Base-by-base conservation (phyloP, 1,284 basidiomycete species). In the Moniliella sp. region DNA sequence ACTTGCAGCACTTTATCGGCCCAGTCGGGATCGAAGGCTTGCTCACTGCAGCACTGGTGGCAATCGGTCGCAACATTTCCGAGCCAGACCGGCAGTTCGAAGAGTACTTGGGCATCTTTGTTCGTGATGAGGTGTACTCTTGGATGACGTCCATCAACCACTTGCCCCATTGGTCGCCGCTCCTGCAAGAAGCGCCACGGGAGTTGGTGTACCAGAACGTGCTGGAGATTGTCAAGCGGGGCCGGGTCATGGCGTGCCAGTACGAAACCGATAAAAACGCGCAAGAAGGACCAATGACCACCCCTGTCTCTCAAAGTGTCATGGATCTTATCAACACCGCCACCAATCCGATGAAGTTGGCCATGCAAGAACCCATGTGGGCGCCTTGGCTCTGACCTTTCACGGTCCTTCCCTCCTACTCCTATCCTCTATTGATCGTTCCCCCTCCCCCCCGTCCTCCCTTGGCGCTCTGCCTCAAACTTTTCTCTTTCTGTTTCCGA, bases 1-100 rank as follows among this genome's bases (percentile, higher is more conserved):
- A 93, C 61, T 74, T 99, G 66, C 93, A 99, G 62, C 69, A 74
- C 49, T 91, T 97, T 64, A 66, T 97, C 31, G 83, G 80, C 0
- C 76, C 79, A 1, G 71, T 82, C 31, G 76, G 81, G 21, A 79
- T 77, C 8, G 93, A 99, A 61, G 91, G 88, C 11, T 64, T 93
- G 18, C 65, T 97, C 31, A 76, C 80, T 0, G 71, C 79, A 5
- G 73, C 78, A 1, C 73, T 93, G 19, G 78, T 93, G 68, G 79
- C 88, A 0, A 81, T 97, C 30, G 86, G 77, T 2, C 70, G 83
- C 32, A 78, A 76, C 36, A 66, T 99, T 29, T 86, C 82, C 2
- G 76, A 86, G 53, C 83, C 84, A 11, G 84, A 94, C 65, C 78
- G 73, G 56, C 77, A 84, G 37, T 65, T 93, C 34, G 82, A 88